phyloP scores from a whole-genome alignment of 805 yeast species.

The Wickerhamomyces canadensis region DNA sequence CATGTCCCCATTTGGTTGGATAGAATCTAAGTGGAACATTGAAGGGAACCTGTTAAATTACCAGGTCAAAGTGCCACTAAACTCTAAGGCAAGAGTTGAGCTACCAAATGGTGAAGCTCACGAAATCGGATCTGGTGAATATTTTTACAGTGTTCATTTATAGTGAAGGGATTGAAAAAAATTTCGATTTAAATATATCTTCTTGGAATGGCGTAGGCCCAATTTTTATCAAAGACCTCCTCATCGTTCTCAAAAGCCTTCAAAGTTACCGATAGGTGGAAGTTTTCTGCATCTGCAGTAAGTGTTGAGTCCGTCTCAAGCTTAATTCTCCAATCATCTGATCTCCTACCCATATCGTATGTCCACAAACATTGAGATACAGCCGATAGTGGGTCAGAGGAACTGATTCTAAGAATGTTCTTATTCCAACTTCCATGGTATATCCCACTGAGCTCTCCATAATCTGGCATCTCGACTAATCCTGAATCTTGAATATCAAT shows the following conservation, averaged over 20 bases:
- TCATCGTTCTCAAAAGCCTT: slow-evolving; percentile 31
- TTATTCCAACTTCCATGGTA: slow-evolving; percentile 36
- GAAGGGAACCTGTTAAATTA: slow-evolving; percentile 5
- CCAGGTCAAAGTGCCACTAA: slow-evolving; percentile 11
- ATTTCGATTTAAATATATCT: slow-evolving; percentile 21
- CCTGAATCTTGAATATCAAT: slow-evolving; percentile 31
- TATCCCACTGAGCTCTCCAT: slow-evolving; percentile 30
- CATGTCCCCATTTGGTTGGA: slow-evolving; percentile 13
- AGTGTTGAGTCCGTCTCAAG: slow-evolving; percentile 28
- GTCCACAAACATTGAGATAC: slow-evolving; percentile 34
- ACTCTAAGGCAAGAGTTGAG: slow-evolving; percentile 9
- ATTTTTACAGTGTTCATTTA: background rate
- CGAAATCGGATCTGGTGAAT: slow-evolving; percentile 5
- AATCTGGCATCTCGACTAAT: slow-evolving; percentile 26
- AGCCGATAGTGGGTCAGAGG: slow-evolving; percentile 35
- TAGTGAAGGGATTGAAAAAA: background rate
- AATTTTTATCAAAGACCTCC: slow-evolving; percentile 28
- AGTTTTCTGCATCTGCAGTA: slow-evolving; percentile 28
- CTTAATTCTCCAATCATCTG: slow-evolving; percentile 31
- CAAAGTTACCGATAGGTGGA: slow-evolving; percentile 27
- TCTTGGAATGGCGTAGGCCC: slow-evolving; percentile 32
- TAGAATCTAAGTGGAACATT: slow-evolving; percentile 11
- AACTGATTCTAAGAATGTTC: slow-evolving; percentile 33
- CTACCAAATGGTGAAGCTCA: slow-evolving; percentile 8
- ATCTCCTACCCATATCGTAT: slow-evolving; percentile 35